A percentile compares a stretch with the other conserved stretches of the same genome.
Conservation (phyloP, 805 yeast species). For the Candida schatavii region DNA sequence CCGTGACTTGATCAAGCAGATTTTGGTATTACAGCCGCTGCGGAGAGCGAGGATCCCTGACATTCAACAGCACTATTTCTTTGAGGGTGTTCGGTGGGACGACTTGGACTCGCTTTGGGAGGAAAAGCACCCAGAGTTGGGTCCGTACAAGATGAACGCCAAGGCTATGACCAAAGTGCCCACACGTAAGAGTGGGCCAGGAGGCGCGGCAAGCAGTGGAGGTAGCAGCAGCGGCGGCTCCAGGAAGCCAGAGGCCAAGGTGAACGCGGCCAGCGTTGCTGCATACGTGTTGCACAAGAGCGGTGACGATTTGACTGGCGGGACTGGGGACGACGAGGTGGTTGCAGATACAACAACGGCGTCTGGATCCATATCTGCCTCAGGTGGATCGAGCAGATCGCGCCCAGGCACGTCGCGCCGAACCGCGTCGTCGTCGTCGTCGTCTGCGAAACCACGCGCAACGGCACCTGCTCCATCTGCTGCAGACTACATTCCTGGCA, state of each 20-base stretch:
- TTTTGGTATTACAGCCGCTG: constrained; percentile 71
- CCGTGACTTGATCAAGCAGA: constrained; percentile 61
- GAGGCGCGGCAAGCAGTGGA: background rate
- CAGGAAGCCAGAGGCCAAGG: constrained; percentile 12
- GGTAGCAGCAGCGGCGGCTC: constrained; percentile 5
- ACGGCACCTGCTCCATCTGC: constrained; percentile 20
- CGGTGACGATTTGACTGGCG: constrained; percentile 14
- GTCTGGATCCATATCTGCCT: constrained; percentile 14
- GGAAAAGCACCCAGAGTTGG: constrained; percentile 58
- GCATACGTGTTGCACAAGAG: constrained; percentile 36
- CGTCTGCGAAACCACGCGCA: constrained; percentile 18
- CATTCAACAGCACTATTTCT: constrained; percentile 71
- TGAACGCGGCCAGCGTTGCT: constrained; percentile 39
- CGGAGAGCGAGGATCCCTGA: constrained; percentile 55
- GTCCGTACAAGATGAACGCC: constrained; percentile 73
- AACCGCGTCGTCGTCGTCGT: constrained; percentile 26
- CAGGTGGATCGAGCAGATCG: background rate
- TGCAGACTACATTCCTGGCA: constrained; percentile 54
- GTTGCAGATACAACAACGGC: constrained; percentile 22
- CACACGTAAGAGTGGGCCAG: background rate
- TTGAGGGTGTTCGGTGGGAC: constrained; percentile 62
- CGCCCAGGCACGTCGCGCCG: constrained; percentile 6
- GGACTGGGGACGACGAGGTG: constrained; percentile 23
- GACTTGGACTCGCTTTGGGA: constrained; percentile 70
- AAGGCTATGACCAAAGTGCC: constrained; percentile 79